Evolutionary conservation across 768 basidiomycete species (phyloP), one percentile per base, ranked within the genome.

Genomic region (Amanita polypyramis): DNA sequence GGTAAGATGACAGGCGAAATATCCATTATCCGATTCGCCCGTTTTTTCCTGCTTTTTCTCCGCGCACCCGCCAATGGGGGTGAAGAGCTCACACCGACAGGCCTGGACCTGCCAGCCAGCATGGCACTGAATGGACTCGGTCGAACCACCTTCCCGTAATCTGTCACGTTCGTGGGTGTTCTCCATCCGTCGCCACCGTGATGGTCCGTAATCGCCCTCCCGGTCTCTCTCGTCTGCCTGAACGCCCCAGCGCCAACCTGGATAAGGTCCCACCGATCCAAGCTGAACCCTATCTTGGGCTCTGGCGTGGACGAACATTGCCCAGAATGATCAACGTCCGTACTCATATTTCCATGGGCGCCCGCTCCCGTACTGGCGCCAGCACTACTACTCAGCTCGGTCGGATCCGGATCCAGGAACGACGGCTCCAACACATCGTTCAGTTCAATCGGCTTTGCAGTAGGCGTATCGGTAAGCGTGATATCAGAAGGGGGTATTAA

Each of bases 361-460:
- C 4, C 7, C 7, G 25, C 25, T 3, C 25, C 25, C 3, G 25
- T 27, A 27, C 25, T 27, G 7, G 25, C 25, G 25, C 25, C 7
- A 27, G 25, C 25, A 7, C 25, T 27, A 27, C 25, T 7, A 7
- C 25, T 27, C 12, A 50, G 49, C 43, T 73, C 70, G 20, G 60
- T 60, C 14, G 67, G 71, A 53, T 81, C 81, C 0, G 74, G 70
- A 54, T 79, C 80, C 15, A 88, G 66, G 62, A 84, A 77, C 0
- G 86, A 80, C 0, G 80, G 71, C 49, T 90, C 84, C 30, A 90
- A 69, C 14, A 90, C 85, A 55, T 90, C 87, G 55, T 85, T 77
- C 17, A 90, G 71, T 51, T 76, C 73, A 37, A 84, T 76, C 9
- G 77, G 68, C 50, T 80, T 75, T 11, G 76, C 64, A 20, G 73